Conservation (phyloP, 1,284 basidiomycete genomes). For the Grifola frondosa region DNA sequence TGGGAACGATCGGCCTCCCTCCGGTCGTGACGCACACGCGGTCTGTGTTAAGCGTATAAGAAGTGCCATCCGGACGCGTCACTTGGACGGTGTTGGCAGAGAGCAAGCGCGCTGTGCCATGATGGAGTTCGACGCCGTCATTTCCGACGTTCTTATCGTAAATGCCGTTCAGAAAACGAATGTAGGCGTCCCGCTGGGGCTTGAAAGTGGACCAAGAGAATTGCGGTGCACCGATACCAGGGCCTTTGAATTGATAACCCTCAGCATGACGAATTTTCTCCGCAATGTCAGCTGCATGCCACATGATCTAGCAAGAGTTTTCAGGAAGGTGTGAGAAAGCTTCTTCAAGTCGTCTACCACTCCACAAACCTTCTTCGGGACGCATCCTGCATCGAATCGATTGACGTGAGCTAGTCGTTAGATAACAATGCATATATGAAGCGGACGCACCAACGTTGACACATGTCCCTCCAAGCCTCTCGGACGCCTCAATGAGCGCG, state of each 20-base stretch:
- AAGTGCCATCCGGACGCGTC: slow-evolving; percentile 58
- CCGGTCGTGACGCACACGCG: slow-evolving; percentile 86
- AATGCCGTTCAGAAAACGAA: slow-evolving; percentile 87
- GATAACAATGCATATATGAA: background rate
- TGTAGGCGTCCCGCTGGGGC: slow-evolving; percentile 94
- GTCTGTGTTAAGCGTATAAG: slow-evolving; percentile 72
- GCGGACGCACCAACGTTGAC: slow-evolving; percentile 83
- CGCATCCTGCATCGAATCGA: slow-evolving; percentile 66
- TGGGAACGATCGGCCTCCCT: slow-evolving; percentile 80
- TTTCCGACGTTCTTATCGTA: slow-evolving; percentile 88
- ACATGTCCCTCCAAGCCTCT: slow-evolving; percentile 90
- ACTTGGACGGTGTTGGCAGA: slow-evolving; percentile 70
- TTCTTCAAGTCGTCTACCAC: too few relatives aligned
- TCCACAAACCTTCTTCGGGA: slow-evolving; percentile 79
- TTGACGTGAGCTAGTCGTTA: background rate
- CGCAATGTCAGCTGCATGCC: slow-evolving; percentile 94
- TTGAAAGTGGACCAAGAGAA: slow-evolving; percentile 95
- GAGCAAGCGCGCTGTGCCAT: slow-evolving; percentile 76
- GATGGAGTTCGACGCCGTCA: slow-evolving; percentile 88
- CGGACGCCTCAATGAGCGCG: slow-evolving; percentile 82
- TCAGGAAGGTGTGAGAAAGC: background rate
- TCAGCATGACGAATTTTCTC: slow-evolving; percentile 78
- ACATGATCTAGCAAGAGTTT: slow-evolving; percentile 79
- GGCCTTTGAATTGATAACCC: slow-evolving; percentile 73
- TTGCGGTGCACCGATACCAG: slow-evolving; percentile 49